Conservation (phyloP, 805 yeast genomes). For the Ogataea methanolica region DNA sequence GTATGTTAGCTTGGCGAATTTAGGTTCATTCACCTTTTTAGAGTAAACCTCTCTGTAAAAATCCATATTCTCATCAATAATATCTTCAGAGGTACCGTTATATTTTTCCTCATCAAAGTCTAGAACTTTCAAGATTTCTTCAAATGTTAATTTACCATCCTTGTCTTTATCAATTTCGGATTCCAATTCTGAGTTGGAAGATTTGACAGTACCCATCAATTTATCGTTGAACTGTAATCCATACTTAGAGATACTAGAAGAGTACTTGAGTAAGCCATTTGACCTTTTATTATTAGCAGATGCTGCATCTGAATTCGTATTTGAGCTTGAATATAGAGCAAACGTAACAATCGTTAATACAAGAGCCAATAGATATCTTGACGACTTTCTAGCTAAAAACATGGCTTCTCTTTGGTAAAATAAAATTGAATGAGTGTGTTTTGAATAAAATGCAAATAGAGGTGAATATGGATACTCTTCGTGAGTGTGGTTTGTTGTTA, state of each 20-base stretch:
- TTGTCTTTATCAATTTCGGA: conserved; percentile 13
- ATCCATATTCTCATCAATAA: conserved; percentile 31
- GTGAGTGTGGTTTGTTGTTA: no score
- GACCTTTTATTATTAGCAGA: conserved; percentile 3
- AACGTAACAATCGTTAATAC: conserved; percentile 6
- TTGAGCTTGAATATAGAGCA: conserved; percentile 2
- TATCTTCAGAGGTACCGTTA: conserved; percentile 23
- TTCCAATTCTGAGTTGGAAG: conserved; percentile 10
- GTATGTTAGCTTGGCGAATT: conserved; percentile 28
- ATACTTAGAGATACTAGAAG: conserved; percentile 18
- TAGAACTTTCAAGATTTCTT: conserved; percentile 22
- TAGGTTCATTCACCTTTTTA: conserved; percentile 31
- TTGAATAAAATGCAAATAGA: no score
- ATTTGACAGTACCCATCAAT: conserved; percentile 21
- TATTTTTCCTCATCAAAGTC: conserved; percentile 19
- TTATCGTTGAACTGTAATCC: conserved; percentile 27
- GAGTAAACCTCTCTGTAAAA: conserved; percentile 31
- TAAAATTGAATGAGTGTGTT: not conserved
- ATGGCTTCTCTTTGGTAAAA: conserved; percentile 1
- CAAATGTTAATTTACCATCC: conserved; percentile 22
- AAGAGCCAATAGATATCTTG: conserved; percentile 18
- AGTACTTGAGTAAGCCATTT: conserved; percentile 17
- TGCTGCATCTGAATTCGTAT: conserved; percentile 1
- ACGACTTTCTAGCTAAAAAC: conserved; percentile 17
- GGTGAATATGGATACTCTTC: no score